A percentile compares a stretch with the other conserved stretches of the same genome.
Evolutionary conservation across 2,329 filamentous ascomycete genomes (phyloP).

Genomic region (Aspergillus piperis): DNA sequence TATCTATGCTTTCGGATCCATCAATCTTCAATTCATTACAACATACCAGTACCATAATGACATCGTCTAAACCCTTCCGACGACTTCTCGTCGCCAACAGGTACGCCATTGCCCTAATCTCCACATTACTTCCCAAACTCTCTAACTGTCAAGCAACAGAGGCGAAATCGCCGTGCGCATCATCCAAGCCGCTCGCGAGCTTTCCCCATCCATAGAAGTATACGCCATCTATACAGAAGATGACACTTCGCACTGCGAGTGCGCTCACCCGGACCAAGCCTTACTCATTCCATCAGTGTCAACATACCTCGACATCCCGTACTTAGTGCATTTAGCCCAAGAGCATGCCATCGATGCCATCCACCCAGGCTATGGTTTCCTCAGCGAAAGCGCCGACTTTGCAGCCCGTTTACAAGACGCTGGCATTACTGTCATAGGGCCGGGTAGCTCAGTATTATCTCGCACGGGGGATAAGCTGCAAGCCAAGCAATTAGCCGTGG

Average conservation of each 20-base stretch:
- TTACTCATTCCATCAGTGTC: constrained; percentile 54
- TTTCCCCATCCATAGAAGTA: constrained; percentile 53
- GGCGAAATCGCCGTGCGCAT: constrained; percentile 67
- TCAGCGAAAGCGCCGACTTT: constrained; percentile 58
- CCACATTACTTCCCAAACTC: neutral
- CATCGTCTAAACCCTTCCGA: constrained; percentile 40
- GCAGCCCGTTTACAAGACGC: constrained; percentile 51
- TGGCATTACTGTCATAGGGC: constrained; percentile 54
- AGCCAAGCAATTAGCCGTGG: constrained; percentile 54
- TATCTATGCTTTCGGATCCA: neutral
- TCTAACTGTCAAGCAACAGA: constrained; percentile 36
- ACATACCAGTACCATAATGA: neutral
- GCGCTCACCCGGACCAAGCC: constrained; percentile 50
- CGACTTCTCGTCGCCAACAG: constrained; percentile 58
- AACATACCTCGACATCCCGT: constrained; percentile 56
- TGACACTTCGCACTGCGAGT: constrained; percentile 57
- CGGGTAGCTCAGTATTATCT: constrained; percentile 58
- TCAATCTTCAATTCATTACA: neutral
- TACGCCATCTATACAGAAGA: constrained; percentile 57
- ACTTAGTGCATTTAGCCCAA: constrained; percentile 51
- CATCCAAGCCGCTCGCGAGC: constrained; percentile 60
- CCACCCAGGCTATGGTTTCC: constrained; percentile 65
- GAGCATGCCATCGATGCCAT: constrained; percentile 57
- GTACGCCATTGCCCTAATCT: constrained; percentile 29
- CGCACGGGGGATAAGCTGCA: constrained; percentile 59